These are phyloP conservation scores for Pseudodiploospora longispora DNA, from an alignment of 2,329 filamentous ascomycete genomes.

Conservation along the genomic window DNA sequence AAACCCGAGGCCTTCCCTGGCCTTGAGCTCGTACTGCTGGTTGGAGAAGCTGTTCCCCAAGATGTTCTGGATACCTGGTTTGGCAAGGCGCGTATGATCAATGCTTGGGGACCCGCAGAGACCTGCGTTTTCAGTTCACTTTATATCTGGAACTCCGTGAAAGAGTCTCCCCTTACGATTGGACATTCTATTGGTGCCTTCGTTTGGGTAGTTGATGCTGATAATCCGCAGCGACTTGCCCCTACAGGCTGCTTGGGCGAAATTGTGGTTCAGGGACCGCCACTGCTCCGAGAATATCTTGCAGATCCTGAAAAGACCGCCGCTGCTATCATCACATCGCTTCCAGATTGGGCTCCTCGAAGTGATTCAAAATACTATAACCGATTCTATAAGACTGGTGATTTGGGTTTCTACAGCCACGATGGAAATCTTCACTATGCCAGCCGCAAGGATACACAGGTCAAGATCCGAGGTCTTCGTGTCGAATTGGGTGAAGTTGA, in stretches of 20 bases:
- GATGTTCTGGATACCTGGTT: no score
- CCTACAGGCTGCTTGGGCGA: constrained; percentile 7
- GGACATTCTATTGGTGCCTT: background rate
- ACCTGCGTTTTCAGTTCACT: no score
- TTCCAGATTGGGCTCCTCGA: background rate
- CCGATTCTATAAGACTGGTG: constrained; percentile 25
- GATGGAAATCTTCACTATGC: constrained; percentile 27
- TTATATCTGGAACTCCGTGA: no score
- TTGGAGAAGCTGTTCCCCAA: no score
- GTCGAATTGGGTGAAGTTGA: constrained; percentile 17
- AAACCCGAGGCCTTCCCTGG: background rate
- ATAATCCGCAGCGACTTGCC: background rate
- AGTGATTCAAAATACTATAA: constrained; percentile 26
- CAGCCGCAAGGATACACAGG: constrained; percentile 21
- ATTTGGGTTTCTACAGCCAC: constrained; percentile 21
- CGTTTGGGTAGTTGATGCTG: constrained; percentile 5
- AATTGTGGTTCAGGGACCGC: constrained; percentile 7
- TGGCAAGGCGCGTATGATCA: no score
- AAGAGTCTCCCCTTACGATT: constrained; percentile 14
- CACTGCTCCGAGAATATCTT: constrained; percentile 7
- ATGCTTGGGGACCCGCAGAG: no score
- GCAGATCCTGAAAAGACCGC: constrained; percentile 6
- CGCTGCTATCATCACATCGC: constrained; percentile 10
- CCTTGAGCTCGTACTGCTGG: no score
- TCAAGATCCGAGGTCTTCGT: constrained; percentile 46